These are phyloP conservation scores for Solanum chmielewskii DNA, from an alignment of 257 asterid genomes.

Conservation along the genomic window DNA sequence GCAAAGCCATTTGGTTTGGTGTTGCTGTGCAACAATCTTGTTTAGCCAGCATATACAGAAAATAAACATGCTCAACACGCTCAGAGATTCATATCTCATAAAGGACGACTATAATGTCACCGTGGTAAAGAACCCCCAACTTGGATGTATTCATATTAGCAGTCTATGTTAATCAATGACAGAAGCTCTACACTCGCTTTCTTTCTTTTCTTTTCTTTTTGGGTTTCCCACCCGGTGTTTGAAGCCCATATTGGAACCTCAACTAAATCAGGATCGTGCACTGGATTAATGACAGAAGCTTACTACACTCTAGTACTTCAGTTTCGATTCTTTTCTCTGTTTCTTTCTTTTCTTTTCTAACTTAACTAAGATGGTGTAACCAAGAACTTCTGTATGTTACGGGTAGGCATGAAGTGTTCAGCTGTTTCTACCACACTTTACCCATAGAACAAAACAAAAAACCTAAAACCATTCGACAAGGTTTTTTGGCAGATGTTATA, in stretches of 20 bases:
- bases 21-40: no score
- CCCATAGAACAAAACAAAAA: not conserved
- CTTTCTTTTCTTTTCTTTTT: not conserved
- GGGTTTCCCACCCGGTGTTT: no score
- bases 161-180: not conserved
- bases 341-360: not conserved
- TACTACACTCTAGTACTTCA: not conserved
- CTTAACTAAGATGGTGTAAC: not conserved
- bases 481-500: conserved; percentile 2
- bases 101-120: not conserved
- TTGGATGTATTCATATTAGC: not conserved
- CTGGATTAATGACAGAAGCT: not conserved
- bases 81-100: not conserved
- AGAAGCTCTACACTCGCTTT: not conserved
- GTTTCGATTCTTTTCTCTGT: not conserved
- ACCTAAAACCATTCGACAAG: not conserved
- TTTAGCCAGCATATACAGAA: not conserved
- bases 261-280: no score
- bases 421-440: not conserved
- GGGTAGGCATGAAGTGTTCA: not conserved
- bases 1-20: not conserved
- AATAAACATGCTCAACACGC: not conserved
- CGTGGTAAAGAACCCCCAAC: not conserved
- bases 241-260: no score
- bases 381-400: not conserved